phyloP scores from a whole-genome alignment of 2,329 filamentous ascomycete genomes.

The Cercospora sp. region DNA sequence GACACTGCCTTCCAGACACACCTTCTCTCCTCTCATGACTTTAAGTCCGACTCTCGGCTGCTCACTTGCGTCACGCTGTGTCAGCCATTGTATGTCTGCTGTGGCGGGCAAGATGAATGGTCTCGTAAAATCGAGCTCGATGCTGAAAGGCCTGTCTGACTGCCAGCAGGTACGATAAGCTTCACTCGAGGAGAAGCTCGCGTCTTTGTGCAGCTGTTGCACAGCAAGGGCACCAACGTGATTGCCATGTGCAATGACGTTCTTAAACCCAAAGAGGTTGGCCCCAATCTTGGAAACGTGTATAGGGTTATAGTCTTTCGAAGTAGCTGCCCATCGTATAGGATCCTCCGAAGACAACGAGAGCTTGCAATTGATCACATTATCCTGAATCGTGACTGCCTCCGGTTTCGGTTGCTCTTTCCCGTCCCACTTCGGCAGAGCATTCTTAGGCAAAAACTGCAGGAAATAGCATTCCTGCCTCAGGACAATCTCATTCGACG shows the following conservation, averaged over 20 bases:
- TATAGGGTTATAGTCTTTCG: conserved; percentile 30
- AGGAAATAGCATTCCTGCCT: conserved; percentile 22
- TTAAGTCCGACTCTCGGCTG: neutral
- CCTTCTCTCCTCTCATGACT: conserved; percentile 4
- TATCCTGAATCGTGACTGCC: neutral
- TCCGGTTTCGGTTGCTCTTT: neutral
- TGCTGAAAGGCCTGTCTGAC: neutral
- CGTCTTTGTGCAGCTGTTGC: conserved; percentile 9
- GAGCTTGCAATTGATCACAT: neutral
- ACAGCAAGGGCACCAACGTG: conserved; percentile 24
- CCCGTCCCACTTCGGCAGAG: conserved; percentile 10
- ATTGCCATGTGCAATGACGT: conserved; percentile 27
- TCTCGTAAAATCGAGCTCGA: conserved; percentile 18
- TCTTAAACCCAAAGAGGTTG: conserved; percentile 23
- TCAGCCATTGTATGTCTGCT: conserved; percentile 6
- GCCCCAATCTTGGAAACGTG: conserved; percentile 22
- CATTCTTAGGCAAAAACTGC: conserved; percentile 15
- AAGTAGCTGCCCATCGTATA: conserved; percentile 20
- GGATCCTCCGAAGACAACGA: conserved; percentile 16
- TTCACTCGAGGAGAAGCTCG: neutral
- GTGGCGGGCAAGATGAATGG: conserved; percentile 18
- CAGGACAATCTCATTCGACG: neutral
- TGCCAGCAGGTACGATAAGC: conserved; percentile 12
- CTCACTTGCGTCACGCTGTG: neutral
- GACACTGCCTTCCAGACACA: conserved; percentile 8